Conservation (phyloP, 2,329 filamentous ascomycete genomes). For the Epichloe typhina region DNA sequence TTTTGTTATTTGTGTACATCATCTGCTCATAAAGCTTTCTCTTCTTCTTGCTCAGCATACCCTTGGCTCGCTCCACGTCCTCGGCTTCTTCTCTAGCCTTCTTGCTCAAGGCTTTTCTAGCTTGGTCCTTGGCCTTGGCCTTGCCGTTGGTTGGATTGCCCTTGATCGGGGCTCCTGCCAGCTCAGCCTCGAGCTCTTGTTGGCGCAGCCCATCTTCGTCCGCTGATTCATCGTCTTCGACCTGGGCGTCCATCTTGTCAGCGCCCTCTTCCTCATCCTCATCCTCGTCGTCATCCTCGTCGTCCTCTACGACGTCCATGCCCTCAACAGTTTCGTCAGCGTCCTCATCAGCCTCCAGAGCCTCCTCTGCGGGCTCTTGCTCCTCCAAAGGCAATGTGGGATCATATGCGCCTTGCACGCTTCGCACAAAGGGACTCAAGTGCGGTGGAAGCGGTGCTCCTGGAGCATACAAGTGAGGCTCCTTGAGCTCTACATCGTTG, state of each 20-base stretch:
- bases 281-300: slow-evolving; percentile 31
- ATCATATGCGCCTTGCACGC: slow-evolving; percentile 78
- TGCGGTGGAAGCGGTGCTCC: slow-evolving; percentile 86
- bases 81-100: slow-evolving; percentile 67
- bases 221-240: slow-evolving; percentile 23
- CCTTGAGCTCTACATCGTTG: slow-evolving; percentile 81
- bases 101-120: slow-evolving; percentile 54
- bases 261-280: slow-evolving; percentile 35
- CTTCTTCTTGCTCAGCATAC: slow-evolving; percentile 98
- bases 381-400: slow-evolving; percentile 75
- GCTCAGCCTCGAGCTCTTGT: slow-evolving; percentile 83
- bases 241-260: slow-evolving; percentile 32
- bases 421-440: slow-evolving; percentile 89
- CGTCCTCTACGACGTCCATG: slow-evolving; percentile 42
- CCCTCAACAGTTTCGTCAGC: slow-evolving; percentile 53
- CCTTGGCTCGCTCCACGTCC: slow-evolving; percentile 84
- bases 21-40: slow-evolving; percentile 96
- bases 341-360: slow-evolving; percentile 52
- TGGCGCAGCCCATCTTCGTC: slow-evolving; percentile 64
- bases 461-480: slow-evolving; percentile 77
- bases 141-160: slow-evolving; percentile 33
- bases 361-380: slow-evolving; percentile 79
- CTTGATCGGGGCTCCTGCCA: slow-evolving; percentile 53
- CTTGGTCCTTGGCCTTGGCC: slow-evolving; percentile 54
- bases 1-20: slow-evolving; percentile 88